Percentiles rank a stretch among this genome's conserved stretches.
Evolutionary conservation across 805 yeast species (phyloP).

Genomic region (Candida namnaoensis): DNA sequence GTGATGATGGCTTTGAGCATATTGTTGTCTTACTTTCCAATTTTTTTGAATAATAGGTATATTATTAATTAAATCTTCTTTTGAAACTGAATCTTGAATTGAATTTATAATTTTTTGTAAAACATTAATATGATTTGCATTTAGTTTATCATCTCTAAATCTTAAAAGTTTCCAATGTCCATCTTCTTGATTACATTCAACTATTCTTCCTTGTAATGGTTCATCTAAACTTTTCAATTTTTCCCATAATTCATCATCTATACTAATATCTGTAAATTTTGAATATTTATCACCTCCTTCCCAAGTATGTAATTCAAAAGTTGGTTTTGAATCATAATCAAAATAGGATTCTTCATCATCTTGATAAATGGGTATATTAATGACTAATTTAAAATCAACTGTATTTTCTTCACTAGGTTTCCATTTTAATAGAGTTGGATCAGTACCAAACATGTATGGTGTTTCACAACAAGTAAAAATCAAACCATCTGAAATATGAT

Average conservation of each 20-base stretch:
- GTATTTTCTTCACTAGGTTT: slow-evolving; percentile 95
- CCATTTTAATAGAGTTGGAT: slow-evolving; percentile 84
- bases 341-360: slow-evolving; percentile 66
- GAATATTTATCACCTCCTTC: slow-evolving; percentile 58
- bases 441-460: slow-evolving; percentile 87
- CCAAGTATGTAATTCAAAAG: slow-evolving; percentile 66
- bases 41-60: slow-evolving; percentile 45
- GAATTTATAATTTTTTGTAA: slow-evolving; percentile 78
- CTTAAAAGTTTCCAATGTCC: slow-evolving; percentile 75
- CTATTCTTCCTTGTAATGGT: slow-evolving; percentile 84
- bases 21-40: slow-evolving; percentile 50
- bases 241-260: slow-evolving; percentile 76
- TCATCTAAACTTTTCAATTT: slow-evolving; percentile 57
- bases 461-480: slow-evolving; percentile 87
- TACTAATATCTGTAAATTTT: slow-evolving; percentile 54
- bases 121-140: slow-evolving; percentile 78
- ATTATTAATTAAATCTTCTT: slow-evolving; percentile 60
- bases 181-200: slow-evolving; percentile 64
- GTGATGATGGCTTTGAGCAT: neutral
- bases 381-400: slow-evolving; percentile 70
- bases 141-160: slow-evolving; percentile 86
- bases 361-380: slow-evolving; percentile 48
- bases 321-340: slow-evolving; percentile 78
- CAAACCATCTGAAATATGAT: slow-evolving; percentile 89
- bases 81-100: slow-evolving; percentile 78